Evolutionary conservation across 495 filamentous ascomycete species (phyloP).

Genomic region (Xylaria venustula): DNA sequence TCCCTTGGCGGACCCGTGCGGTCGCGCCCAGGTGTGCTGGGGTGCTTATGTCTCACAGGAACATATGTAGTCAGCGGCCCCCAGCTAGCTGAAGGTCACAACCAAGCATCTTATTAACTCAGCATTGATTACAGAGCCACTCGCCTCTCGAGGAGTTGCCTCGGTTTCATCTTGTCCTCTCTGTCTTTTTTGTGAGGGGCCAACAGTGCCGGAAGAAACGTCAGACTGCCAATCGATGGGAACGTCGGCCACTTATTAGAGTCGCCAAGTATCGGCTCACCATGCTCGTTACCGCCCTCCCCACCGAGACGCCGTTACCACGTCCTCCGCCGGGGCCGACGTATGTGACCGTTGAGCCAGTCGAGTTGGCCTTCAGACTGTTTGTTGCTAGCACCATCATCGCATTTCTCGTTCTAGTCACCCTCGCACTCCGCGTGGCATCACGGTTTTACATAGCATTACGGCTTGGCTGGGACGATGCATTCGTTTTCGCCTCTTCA

Average conservation of each 20-base stretch:
- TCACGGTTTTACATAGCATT: constrained; percentile 8
- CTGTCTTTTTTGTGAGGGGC: neutral
- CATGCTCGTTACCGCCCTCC: constrained; percentile 2
- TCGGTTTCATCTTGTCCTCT: neutral
- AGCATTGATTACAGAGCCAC: neutral
- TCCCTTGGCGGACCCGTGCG: neutral
- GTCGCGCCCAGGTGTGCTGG: neutral
- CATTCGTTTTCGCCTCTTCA: neutral
- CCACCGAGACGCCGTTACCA: neutral
- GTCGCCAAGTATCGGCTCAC: neutral
- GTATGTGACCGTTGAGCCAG: constrained; percentile 2
- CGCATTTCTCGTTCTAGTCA: neutral
- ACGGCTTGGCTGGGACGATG: constrained; percentile 12
- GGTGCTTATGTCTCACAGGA: neutral
- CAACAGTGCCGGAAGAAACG: neutral
- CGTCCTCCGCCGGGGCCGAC: constrained; percentile 13
- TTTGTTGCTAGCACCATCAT: constrained; percentile 10
- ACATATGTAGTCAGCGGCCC: constrained; percentile 8
- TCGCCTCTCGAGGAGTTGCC: neutral
- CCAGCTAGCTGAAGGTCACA: neutral
- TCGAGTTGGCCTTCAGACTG: constrained; percentile 9
- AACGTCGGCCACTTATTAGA: neutral
- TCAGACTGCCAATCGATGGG: neutral
- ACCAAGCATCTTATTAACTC: neutral
- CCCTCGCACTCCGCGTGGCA: neutral